These are phyloP conservation scores for Neonectria neomacrospora DNA, from an alignment of 2,329 filamentous ascomycete genomes.

Conservation along the genomic window DNA sequence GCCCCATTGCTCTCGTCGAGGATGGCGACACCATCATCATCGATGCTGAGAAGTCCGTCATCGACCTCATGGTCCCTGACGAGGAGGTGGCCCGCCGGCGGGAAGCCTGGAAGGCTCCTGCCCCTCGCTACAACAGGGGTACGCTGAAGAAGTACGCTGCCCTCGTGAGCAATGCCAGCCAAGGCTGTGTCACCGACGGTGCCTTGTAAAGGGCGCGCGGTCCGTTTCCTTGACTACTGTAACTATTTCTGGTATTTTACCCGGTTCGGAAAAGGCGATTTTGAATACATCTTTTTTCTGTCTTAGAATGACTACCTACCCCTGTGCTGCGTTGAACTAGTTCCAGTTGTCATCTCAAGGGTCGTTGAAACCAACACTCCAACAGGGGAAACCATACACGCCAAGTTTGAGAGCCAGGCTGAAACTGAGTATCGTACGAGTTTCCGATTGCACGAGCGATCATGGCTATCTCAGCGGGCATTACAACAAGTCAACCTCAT, in stretches of 20 bases:
- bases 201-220: conserved; percentile 34
- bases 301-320: conserved; percentile 19
- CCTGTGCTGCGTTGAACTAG: background rate
- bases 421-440: background rate
- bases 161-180: conserved; percentile 68
- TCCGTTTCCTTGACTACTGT: conserved; percentile 27
- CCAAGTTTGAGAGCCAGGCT: background rate
- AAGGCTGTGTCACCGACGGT: conserved; percentile 68
- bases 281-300: conserved; percentile 36
- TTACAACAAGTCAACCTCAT: conserved; percentile 27
- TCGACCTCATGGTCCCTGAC: conserved; percentile 74
- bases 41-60: conserved; percentile 78
- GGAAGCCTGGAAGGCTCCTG: conserved; percentile 71
- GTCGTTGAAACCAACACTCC: background rate
- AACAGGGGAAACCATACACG: background rate
- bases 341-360: background rate
- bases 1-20: conserved; percentile 83
- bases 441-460: conserved; percentile 20
- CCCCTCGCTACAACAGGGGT: conserved; percentile 68
- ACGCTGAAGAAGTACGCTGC: conserved; percentile 77
- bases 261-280: conserved; percentile 45
- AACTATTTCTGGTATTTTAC: conserved; percentile 41
- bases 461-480: conserved; percentile 26
- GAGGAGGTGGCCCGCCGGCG: conserved; percentile 70
- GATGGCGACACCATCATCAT: conserved; percentile 86